These are phyloP conservation scores for Aureobasidium sp. DNA, from an alignment of 2,329 filamentous ascomycete genomes.

Conservation along the genomic window DNA sequence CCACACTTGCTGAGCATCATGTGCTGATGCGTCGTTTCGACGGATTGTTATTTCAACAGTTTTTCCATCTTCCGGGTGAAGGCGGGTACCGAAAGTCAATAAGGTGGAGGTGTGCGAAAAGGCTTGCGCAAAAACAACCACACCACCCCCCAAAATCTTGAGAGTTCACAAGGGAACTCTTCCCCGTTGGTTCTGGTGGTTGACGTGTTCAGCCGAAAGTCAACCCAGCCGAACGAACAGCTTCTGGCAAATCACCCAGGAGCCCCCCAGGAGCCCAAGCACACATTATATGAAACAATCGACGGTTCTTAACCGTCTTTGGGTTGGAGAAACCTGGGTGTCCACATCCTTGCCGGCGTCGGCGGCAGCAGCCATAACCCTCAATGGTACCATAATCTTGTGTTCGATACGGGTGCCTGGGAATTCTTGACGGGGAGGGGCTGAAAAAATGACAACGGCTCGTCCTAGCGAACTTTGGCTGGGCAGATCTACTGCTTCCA, in stretches of 20 bases:
- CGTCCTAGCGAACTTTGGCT: slow-evolving; percentile 2
- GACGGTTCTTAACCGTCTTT: not conserved
- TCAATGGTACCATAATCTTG: too few species aligned
- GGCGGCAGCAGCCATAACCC: not conserved
- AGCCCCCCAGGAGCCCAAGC: not conserved
- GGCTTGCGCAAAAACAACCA: not conserved
- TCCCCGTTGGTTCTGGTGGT: not conserved
- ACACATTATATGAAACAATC: slow-evolving; percentile 3
- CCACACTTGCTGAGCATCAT: not conserved
- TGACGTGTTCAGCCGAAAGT: not conserved
- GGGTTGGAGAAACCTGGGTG: not conserved
- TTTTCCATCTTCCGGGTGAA: not conserved
- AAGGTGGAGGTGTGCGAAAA: not conserved
- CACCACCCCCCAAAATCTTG: not conserved
- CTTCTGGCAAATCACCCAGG: not conserved
- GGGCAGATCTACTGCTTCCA: not conserved
- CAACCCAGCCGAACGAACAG: not conserved
- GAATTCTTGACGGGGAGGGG: too few species aligned
- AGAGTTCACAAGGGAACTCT: not conserved
- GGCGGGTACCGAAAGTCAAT: not conserved
- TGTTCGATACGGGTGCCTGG: not conserved
- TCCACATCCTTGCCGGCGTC: not conserved
- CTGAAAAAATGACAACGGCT: not conserved
- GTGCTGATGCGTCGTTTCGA: not conserved
- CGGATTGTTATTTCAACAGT: not conserved